Base-by-base conservation (phyloP, 176 grass and related monocot species). In the Rhynchospora tenuis region DNA sequence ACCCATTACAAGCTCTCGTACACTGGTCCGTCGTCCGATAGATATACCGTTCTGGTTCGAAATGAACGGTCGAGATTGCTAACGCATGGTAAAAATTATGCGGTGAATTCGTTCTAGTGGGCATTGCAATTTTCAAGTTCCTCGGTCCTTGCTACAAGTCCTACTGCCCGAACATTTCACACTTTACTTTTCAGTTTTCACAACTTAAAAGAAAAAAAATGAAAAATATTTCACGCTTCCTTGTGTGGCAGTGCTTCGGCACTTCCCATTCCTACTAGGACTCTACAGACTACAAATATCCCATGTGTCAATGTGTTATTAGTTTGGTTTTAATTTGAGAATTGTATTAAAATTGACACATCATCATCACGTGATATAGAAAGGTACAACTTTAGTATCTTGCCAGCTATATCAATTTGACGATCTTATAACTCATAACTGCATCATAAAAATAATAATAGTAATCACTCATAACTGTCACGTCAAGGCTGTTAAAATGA, bases 81-180 rank as follows among this genome's bases (percentile, higher is more conserved):
- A 26, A 5, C 42, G 57, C 59, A 81, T 46, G 64, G 44, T 56
- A n/a, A 81, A 46, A 65, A 6, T 61, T 31, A 56, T 78, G 73
- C 73, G 73, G 73, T 9, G 43, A 7, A 47, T 10, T 7, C 11
- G 66, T 74, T 73, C 15, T 20, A 20, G 17, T 22, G 20, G 22
- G 20, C 8, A 31, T n/a, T 24, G n/a, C n/a, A n/a, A n/a, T n/a
- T 63, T 42, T 15, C 57, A 9, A 19, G 24, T 57, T 77, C 65
- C 85, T 82, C 78, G 85, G 85, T 77, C 33, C 60, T 66, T 83
- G 85, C 63, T 76, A 83, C 75, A 87, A 56, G 50, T 87, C 83
- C 64, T 55, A 24, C 54, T 87, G 54, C 66, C 79, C 79, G 79
- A 13, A 73, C 59, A 57, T 82, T 87, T 73, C 79, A 51, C 85